Base-by-base conservation (phyloP, 495 filamentous ascomycete species). In the Venustampulla echinocandica region DNA sequence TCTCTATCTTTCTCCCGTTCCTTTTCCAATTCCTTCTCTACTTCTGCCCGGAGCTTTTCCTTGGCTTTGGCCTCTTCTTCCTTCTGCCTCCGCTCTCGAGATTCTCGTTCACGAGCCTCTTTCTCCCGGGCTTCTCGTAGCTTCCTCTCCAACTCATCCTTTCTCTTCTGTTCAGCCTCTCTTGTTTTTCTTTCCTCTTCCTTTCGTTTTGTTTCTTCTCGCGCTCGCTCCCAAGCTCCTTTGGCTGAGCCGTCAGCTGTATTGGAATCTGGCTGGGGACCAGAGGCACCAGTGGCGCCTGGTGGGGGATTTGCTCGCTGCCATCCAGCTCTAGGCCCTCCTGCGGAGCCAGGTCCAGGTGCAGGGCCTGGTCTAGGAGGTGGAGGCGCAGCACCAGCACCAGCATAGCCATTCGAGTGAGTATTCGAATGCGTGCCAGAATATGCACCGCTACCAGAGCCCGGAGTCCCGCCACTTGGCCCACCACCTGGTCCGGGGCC, bases 211-310 rank as follows among this genome's bases (percentile, higher is more conserved):
- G 75, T 79, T 52, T 90, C 85, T 58, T 88, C 83, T 44, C 77
- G 67, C 2, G 80, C 84, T 50, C 73, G 82, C 54, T 87, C 81
- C 80, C 81, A 84, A 7, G 73, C 71, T 69, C 73, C 46, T 69
- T 75, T 18, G 57, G 64, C 37, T 61, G 55, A 23, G 46, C 62
- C 49, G 42, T 46, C 19, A 37, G 61, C 34, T 42, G 49, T 32
- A 17, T 23, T 40, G 18, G 51, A 14, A 24, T 49, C 47, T 47
- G 47, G 22, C 7, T 11, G 36, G 13, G 21, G 11, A 17, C 20
- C 27, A 11, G 9, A 11, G 10, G 48, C 30, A 22, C 22, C 13
- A 10, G 22, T 21, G 15, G 40, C 13, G 18, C 35, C 35, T 10
- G 34, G 36, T 10, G 46, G 9, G 7, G 58, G 35, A 2, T 46